Conservation (phyloP, 2,329 filamentous ascomycete genomes). For the Coleophoma eucalyptorum region DNA sequence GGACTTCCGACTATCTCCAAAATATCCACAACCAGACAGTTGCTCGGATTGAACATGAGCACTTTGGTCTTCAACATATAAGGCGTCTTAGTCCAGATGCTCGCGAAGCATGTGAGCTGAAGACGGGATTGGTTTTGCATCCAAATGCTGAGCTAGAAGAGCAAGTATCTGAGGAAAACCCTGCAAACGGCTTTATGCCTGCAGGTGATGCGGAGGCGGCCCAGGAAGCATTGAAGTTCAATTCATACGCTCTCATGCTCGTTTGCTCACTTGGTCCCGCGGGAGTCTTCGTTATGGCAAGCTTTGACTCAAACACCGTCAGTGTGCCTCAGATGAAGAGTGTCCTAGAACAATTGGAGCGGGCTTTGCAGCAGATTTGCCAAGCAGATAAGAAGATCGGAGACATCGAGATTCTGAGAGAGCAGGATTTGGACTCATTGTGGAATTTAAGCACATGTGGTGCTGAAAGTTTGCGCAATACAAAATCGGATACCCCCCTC, state of each 20-base stretch:
- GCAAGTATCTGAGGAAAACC: neutral
- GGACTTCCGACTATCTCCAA: conserved; percentile 37
- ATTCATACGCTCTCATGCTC: neutral
- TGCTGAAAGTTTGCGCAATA: neutral
- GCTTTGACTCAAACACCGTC: neutral
- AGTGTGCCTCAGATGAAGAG: neutral
- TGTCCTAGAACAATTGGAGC: neutral
- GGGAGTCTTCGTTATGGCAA: neutral
- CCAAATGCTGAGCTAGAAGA: neutral
- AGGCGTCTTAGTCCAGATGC: neutral
- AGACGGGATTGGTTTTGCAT: neutral
- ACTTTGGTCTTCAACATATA: conserved; percentile 3
- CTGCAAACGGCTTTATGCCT: neutral
- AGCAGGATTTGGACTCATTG: neutral
- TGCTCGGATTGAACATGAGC: conserved; percentile 34
- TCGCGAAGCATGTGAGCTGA: neutral
- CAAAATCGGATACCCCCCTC: too few relatives aligned
- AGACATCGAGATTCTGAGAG: neutral
- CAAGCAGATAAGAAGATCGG: neutral
- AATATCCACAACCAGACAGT: conserved; percentile 39
- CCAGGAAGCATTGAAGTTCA: neutral
- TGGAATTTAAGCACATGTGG: neutral
- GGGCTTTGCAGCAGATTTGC: neutral
- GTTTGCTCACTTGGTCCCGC: neutral
- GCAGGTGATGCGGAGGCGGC: neutral